phyloP scores from a whole-genome alignment of 2,329 filamentous ascomycete species.

The Arthrobotrys sinensis region DNA sequence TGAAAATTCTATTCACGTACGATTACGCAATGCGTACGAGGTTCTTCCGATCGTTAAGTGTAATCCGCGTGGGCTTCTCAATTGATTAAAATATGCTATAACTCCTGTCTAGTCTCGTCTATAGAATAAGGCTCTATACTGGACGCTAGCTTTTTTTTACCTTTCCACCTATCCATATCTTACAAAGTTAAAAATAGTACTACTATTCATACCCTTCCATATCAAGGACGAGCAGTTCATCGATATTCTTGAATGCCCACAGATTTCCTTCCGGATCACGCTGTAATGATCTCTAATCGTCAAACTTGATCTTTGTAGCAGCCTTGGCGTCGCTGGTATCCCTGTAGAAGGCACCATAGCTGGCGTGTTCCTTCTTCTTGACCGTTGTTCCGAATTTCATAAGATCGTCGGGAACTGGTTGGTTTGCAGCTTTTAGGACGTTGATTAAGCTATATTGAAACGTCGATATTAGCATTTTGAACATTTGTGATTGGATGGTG shows the following conservation, averaged over 20 bases:
- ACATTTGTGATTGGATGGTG: slow-evolving; percentile 61
- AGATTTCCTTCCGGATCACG: slow-evolving; percentile 29
- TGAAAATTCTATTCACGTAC: not conserved
- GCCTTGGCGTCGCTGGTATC: slow-evolving; percentile 77
- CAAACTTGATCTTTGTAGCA: slow-evolving; percentile 64
- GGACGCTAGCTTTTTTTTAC: slow-evolving; percentile 3
- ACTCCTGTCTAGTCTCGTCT: slow-evolving; percentile 43
- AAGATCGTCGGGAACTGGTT: slow-evolving; percentile 88
- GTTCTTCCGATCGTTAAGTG: not conserved
- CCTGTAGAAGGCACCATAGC: slow-evolving; percentile 96
- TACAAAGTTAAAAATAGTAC: slow-evolving; percentile 25
- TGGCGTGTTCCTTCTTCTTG: slow-evolving; percentile 97
- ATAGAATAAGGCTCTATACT: slow-evolving; percentile 25
- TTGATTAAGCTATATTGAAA: slow-evolving; percentile 80
- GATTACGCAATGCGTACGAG: not conserved
- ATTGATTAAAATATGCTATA: slow-evolving; percentile 29
- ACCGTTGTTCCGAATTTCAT: slow-evolving; percentile 98
- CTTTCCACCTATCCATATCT: slow-evolving; percentile 21
- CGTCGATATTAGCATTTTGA: slow-evolving; percentile 36
- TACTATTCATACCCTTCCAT: slow-evolving; percentile 2
- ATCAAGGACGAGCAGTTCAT: slow-evolving; percentile 18
- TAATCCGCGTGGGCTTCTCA: not conserved
- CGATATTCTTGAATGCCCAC: slow-evolving; percentile 37
- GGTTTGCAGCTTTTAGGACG: slow-evolving; percentile 91
- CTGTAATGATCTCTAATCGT: slow-evolving; percentile 62